These are phyloP conservation scores for Candida railenensis DNA, from an alignment of 805 yeast genomes.

Conservation along the genomic window DNA sequence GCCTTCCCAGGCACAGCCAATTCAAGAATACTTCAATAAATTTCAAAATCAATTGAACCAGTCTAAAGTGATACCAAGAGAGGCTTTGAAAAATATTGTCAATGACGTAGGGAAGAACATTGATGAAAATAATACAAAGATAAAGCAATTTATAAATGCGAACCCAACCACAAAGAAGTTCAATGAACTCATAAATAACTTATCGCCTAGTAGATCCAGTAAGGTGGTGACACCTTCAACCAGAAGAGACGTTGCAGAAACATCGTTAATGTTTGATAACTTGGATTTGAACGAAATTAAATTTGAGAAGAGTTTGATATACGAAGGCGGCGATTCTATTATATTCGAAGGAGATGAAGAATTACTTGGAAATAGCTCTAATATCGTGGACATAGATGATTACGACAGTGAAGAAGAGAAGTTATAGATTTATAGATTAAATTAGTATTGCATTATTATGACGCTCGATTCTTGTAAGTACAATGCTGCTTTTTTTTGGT, in stretches of 20 bases:
- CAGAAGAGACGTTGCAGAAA: slow-evolving; percentile 17
- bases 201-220: slow-evolving; percentile 22
- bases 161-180: slow-evolving; percentile 26
- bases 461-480: too few species aligned
- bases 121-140: slow-evolving; percentile 4
- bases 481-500: not conserved
- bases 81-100: slow-evolving; percentile 2
- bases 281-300: slow-evolving; percentile 5
- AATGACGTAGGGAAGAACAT: slow-evolving; percentile 5
- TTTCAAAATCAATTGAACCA: slow-evolving; percentile 8
- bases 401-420: slow-evolving; percentile 20
- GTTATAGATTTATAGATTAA: not conserved
- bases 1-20: not conserved
- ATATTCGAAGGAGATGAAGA: slow-evolving; percentile 9
- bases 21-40: slow-evolving; percentile 8
- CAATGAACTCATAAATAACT: slow-evolving; percentile 19
- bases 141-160: slow-evolving; percentile 17
- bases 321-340: not conserved
- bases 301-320: slow-evolving; percentile 1
- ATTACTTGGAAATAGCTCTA: slow-evolving; percentile 13
- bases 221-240: slow-evolving; percentile 4
- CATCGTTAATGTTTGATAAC: slow-evolving; percentile 29
- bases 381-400: slow-evolving; percentile 22
- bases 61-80: not conserved
- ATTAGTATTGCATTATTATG: too few species aligned